Conservation (phyloP, 2,329 filamentous ascomycete species). For the Colletotrichum sp. region DNA sequence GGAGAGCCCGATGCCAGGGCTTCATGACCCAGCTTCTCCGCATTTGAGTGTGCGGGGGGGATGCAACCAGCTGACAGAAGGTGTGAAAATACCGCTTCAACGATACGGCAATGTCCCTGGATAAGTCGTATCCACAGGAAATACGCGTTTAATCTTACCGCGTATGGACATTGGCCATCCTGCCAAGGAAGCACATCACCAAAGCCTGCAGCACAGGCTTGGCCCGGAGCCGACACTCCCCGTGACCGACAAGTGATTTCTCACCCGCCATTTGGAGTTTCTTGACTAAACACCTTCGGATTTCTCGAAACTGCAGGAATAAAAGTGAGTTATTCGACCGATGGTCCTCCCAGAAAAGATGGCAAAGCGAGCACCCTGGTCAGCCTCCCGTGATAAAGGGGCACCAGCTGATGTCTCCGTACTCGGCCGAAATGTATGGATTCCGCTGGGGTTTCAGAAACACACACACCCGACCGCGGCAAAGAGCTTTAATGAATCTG, state of each 20-base stretch:
- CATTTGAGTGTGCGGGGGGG: not conserved
- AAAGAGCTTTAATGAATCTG: not conserved
- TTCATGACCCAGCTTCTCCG: constrained; percentile 3
- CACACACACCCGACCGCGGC: not conserved
- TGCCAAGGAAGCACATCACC: not conserved
- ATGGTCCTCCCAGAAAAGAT: not conserved
- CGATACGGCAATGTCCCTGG: not conserved
- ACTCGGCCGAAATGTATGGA: not conserved
- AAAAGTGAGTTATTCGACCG: not conserved
- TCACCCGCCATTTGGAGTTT: not conserved
- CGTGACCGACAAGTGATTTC: not conserved
- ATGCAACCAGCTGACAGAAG: not conserved
- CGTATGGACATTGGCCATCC: not conserved
- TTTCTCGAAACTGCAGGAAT: not conserved
- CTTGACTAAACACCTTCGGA: not conserved
- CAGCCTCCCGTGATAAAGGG: not conserved
- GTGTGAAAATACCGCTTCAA: not conserved
- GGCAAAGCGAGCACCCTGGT: not conserved
- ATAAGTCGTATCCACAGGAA: not conserved
- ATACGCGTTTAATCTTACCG: not conserved
- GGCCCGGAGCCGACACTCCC: not conserved
- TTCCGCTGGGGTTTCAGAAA: not conserved
- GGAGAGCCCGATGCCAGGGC: not conserved
- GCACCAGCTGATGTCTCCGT: not conserved
- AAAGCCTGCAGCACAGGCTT: not conserved